Conservation (phyloP, 257 asterid genomes). For the Verbascum thapsus region DNA sequence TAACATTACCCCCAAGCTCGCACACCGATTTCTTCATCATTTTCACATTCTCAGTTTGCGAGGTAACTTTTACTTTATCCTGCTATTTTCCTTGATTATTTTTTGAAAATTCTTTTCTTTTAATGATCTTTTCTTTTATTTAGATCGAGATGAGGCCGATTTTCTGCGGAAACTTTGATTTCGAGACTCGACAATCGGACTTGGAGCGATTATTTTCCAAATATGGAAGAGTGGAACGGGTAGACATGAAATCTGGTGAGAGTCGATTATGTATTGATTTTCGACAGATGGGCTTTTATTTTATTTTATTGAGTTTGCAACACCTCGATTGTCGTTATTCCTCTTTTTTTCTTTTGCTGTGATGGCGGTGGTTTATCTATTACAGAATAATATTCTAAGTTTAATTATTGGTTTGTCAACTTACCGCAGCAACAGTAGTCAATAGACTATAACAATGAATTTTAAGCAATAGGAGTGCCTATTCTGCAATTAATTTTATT, state of each 20-base stretch:
- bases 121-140: too few relatives aligned
- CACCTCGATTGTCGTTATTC: background rate
- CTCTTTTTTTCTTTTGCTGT: too few relatives aligned
- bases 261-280: background rate
- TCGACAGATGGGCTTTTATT: background rate
- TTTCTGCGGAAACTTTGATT: slow-evolving; percentile 86
- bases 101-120: background rate
- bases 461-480: too few relatives aligned
- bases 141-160: slow-evolving; percentile 61
- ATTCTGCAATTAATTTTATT: too few relatives aligned
- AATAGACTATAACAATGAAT: too few relatives aligned
- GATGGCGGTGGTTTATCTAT: too few relatives aligned
- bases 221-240: slow-evolving; percentile 78
- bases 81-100: too few relatives aligned
- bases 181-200: slow-evolving; percentile 81
- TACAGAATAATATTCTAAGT: too few relatives aligned
- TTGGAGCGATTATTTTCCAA: slow-evolving; percentile 83
- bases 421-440: too few relatives aligned
- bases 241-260: slow-evolving; percentile 91
- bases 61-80: background rate
- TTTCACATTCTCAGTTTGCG: background rate
- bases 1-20: too few relatives aligned
- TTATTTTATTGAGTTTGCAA: background rate
- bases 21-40: background rate
- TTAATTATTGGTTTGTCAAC: too few relatives aligned